These are phyloP conservation scores for Backusella macrospora DNA, from an alignment of 192 early-diverging fungal genomes.

Conservation along the genomic window DNA sequence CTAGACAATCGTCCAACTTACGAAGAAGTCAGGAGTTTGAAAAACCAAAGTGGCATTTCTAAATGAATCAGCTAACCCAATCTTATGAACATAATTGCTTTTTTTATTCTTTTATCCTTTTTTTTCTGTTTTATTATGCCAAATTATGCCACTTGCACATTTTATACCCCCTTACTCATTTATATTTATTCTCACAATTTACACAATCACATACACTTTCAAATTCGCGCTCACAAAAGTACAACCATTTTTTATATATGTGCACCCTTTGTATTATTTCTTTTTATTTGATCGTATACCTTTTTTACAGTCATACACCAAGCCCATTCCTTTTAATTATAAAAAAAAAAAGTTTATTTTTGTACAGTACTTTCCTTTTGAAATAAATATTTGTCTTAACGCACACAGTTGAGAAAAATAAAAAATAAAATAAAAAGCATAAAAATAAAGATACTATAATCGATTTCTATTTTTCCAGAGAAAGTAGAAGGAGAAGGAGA, in stretches of 20 bases:
- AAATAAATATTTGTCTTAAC: neutral
- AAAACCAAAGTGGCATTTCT: conserved; percentile 26
- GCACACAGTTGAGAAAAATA: neutral
- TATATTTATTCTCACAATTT: conserved; percentile 1
- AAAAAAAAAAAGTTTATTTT: conserved; percentile 6
- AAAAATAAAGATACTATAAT: neutral
- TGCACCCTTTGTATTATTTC: conserved; percentile 7
- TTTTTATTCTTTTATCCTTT: neutral
- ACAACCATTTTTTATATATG: neutral
- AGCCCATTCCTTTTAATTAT: neutral
- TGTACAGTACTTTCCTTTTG: conserved; percentile 12
- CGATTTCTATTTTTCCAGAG: neutral
- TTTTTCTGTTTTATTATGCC: neutral
- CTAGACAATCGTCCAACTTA: conserved; percentile 17
- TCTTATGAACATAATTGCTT: conserved; percentile 2
- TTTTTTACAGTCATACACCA: conserved; percentile 4
- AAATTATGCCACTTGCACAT: neutral
- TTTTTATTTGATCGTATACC: neutral
- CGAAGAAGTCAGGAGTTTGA: conserved; percentile 14
- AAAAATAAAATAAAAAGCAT: neutral
- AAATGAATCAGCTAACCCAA: conserved; percentile 5
- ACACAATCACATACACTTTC: neutral
- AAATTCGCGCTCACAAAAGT: neutral
- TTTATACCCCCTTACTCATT: neutral
- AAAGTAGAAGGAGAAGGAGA: neutral